Percentiles rank a stretch among this genome's conserved stretches.
phyloP scores from a whole-genome alignment of 345 rosid species.

The Stellera chamaejasme region DNA sequence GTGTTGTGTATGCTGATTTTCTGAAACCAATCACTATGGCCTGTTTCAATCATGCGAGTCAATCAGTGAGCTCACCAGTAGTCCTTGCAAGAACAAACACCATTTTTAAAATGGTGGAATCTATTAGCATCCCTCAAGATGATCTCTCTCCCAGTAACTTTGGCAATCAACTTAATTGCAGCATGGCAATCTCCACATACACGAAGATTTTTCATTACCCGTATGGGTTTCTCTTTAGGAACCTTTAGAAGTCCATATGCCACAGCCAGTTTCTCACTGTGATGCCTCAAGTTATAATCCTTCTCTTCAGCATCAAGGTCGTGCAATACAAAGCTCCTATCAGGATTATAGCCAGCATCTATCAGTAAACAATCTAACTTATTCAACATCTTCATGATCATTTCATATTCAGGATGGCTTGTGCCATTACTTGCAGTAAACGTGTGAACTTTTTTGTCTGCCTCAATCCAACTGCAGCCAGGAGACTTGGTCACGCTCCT shows the following conservation, averaged over 20 bases:
- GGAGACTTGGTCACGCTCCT: constrained; percentile 53
- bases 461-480: constrained; percentile 79
- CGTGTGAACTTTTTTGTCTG: constrained; percentile 56
- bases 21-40: too few relatives aligned
- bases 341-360: constrained; percentile 74
- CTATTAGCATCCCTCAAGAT: constrained; percentile 55
- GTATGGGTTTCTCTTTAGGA: constrained; percentile 56
- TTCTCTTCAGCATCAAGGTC: constrained; percentile 90
- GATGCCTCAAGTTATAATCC: constrained; percentile 44
- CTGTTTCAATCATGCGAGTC: too few relatives aligned
- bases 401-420: constrained; percentile 46
- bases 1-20: too few relatives aligned
- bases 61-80: constrained; percentile 42
- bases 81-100: constrained; percentile 44
- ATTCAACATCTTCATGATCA: constrained; percentile 45
- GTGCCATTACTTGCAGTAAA: constrained; percentile 52
- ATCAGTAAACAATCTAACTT: constrained; percentile 43
- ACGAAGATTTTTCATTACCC: constrained; percentile 60
- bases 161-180: constrained; percentile 65
- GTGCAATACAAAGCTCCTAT: constrained; percentile 64
- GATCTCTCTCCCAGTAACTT: constrained; percentile 59
- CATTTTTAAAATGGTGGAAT: too few relatives aligned
- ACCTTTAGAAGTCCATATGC: constrained; percentile 76
- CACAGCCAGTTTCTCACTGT: constrained; percentile 72
- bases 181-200: constrained; percentile 35